These are phyloP conservation scores for Sarocladiaceae sp. DNA, from an alignment of 2,329 filamentous ascomycete species.

Conservation along the genomic window DNA sequence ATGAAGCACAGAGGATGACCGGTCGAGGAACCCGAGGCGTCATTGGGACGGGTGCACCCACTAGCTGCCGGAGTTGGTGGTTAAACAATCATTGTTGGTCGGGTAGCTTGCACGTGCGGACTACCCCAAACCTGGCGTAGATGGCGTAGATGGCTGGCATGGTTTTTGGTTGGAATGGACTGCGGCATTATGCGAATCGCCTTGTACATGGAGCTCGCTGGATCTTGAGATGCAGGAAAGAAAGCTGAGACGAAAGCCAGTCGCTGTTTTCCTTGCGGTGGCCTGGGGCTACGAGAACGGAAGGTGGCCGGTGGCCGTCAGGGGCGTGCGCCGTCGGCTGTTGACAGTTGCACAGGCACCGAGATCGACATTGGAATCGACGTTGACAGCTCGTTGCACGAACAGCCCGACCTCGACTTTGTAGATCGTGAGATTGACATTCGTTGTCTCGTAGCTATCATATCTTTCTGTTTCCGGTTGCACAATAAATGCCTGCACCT, in stretches of 20 bases:
- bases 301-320: background rate
- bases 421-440: too few relatives aligned
- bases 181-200: background rate
- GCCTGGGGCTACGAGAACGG: background rate
- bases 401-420: too few relatives aligned
- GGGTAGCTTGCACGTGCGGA: too few relatives aligned
- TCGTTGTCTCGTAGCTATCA: too few relatives aligned
- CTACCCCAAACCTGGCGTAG: background rate
- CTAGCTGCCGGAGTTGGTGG: background rate
- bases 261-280: too few relatives aligned
- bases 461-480: too few relatives aligned
- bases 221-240: background rate
- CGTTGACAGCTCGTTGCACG: too few relatives aligned
- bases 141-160: background rate
- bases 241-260: background rate
- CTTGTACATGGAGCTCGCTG: too few relatives aligned
- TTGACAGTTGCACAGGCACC: too few relatives aligned
- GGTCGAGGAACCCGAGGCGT: background rate
- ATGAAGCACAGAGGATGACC: background rate
- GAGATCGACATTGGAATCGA: too few relatives aligned
- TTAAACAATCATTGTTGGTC: too few relatives aligned
- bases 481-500: too few relatives aligned
- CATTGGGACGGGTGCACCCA: slow-evolving; percentile 3
- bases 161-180: background rate
- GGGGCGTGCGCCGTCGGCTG: background rate